phyloP scores from a whole-genome alignment of 2,329 filamentous ascomycete species.

The Tolypocladium pustulatum region DNA sequence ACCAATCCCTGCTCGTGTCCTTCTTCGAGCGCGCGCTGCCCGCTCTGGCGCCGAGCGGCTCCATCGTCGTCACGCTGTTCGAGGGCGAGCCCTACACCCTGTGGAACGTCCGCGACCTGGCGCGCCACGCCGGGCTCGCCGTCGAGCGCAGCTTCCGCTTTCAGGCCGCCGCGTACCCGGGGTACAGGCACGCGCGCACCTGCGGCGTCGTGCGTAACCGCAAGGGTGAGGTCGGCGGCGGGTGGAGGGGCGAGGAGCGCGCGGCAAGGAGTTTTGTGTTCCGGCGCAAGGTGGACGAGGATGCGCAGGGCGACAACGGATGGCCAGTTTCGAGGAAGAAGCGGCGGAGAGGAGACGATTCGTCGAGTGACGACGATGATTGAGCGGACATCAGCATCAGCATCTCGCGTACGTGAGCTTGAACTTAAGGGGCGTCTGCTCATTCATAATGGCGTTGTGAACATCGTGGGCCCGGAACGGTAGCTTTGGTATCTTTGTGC shows the following conservation, averaged over 20 bases:
- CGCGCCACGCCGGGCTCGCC: constrained; percentile 61
- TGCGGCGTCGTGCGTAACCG: constrained; percentile 50
- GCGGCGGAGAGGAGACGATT: constrained; percentile 20
- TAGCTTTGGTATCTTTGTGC: background rate
- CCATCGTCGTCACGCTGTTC: constrained; percentile 78
- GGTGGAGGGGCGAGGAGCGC: constrained; percentile 31
- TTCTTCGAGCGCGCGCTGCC: constrained; percentile 49
- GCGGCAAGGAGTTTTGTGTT: constrained; percentile 51
- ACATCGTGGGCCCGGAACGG: background rate
- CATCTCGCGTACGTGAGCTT: background rate
- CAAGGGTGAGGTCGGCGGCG: constrained; percentile 29
- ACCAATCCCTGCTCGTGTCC: constrained; percentile 66
- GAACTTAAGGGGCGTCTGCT: background rate
- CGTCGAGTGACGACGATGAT: constrained; percentile 20
- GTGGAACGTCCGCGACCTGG: constrained; percentile 89
- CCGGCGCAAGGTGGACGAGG: constrained; percentile 43
- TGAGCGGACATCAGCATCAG: background rate
- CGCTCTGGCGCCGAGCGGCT: constrained; percentile 33
- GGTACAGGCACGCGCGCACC: constrained; percentile 65
- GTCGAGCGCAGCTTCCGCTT: constrained; percentile 64
- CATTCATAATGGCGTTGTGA: background rate
- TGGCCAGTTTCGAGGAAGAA: constrained; percentile 16
- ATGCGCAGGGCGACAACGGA: constrained; percentile 2
- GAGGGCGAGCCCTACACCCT: constrained; percentile 90
- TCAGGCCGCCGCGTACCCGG: constrained; percentile 54